These are phyloP conservation scores for Botryobasidium botryosum DNA, from an alignment of 768 basidiomycete genomes.

Conservation along the genomic window DNA sequence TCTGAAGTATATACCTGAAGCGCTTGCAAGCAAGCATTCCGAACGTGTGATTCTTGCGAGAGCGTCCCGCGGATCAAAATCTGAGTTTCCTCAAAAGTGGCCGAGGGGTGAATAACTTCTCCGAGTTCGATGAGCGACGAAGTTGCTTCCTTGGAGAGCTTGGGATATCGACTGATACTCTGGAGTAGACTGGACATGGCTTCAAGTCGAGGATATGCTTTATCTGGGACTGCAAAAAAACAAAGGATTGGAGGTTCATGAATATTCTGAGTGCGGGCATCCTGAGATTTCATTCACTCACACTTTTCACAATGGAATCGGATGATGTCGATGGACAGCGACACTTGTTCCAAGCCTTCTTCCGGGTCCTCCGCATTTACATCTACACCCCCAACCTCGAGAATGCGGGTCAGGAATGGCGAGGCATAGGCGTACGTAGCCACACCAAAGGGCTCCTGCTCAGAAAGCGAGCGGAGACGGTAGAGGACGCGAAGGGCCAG, in stretches of 20 bases:
- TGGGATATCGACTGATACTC: conserved; percentile 59
- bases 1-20: conserved; percentile 43
- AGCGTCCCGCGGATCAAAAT: conserved; percentile 60
- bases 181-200: conserved; percentile 55
- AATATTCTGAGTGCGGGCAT: neutral
- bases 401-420: conserved; percentile 54
- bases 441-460: conserved; percentile 67
- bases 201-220: conserved; percentile 54
- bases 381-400: conserved; percentile 49
- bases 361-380: conserved; percentile 45
- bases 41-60: conserved; percentile 71
- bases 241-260: neutral
- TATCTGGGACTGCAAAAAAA: conserved; percentile 37
- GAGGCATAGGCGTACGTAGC: conserved; percentile 72
- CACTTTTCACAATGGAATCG: conserved; percentile 41
- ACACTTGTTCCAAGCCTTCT: conserved; percentile 63
- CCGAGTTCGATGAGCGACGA: conserved; percentile 67
- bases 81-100: conserved; percentile 41
- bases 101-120: conserved; percentile 53
- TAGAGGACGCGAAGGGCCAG: conserved; percentile 75
- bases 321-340: conserved; percentile 50
- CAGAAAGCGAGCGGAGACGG: conserved; percentile 61
- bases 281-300: conserved; percentile 21
- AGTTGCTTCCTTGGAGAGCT: conserved; percentile 67
- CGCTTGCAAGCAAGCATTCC: conserved; percentile 79